Evolutionary conservation across 1,284 basidiomycete species (phyloP), one percentile per base, ranked within the genome.

Genomic region (Athelia sp.): DNA sequence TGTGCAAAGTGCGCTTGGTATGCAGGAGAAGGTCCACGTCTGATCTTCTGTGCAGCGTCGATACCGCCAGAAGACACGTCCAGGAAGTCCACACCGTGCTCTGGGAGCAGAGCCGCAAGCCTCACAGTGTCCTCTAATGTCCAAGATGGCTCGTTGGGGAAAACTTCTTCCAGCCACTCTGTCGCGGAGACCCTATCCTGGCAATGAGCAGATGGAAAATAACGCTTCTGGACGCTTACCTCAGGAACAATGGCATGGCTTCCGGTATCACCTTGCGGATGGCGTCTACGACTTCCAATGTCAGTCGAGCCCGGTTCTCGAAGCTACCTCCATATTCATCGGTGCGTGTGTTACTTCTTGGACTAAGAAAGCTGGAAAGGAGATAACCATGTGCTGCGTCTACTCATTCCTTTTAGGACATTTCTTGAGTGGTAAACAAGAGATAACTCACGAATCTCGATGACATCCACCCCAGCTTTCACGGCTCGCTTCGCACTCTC

Each of bases 311-410:
- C 36, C 86, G 76, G 62, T 88, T 88, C 61, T 87, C 84, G 55
- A 87, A 81, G 56, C 73, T 78, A 2, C 88, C 88, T 3, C 87
- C 87, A 59, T 90, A 91, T 56, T 79, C 65, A 61, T 90, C 88
- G 2, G 75, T 84, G 13, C 87, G 78, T 55, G 76, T 73, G 71
- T 91, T 91, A 50, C 75, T 76, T 17, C 77, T 61, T 0, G 87
- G 86, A 51, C 79, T 82, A 42, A 81, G 36, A 71, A 87, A 73
- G 43, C 62, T 62, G 56, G 73, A 70, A 21, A 84, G 53, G 22
- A 84, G 64, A 63, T 83, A 86, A 34, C 83, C 79, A 58, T 91
- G 85, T 3, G 86, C 81, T 48, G 73, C 71, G 57, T 82, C 89
- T 18, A 91, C n/a, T n/a, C n/a, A n/a, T n/a, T n/a, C n/a, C n/a